Evolutionary conservation across 106 monocot genomes (phyloP), one percentile per base, ranked within the genome.

Genomic region (Acorus calamus): DNA sequence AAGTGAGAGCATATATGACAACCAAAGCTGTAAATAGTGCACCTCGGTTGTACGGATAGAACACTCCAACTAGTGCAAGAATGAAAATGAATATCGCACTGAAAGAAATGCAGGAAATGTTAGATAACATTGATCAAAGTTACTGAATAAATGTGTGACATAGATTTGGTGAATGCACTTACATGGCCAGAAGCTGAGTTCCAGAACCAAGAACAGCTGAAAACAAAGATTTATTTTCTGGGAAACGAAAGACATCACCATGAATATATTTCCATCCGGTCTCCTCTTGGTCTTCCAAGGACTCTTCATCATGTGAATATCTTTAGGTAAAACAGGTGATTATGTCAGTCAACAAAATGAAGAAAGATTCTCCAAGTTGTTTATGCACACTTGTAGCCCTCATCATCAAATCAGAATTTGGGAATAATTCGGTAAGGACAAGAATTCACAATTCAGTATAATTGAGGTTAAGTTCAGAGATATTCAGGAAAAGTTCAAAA

Each of bases 31-130:
- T 84, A 67, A 84, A 88, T 55, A 88, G 84, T 57, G 84, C 84
- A 42, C 88, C 88, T n/a, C 88, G 61, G 59, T 88, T 88, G 78
- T 88, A 88, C 3, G 88, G 88, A 66, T 88, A 88, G 67, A 88
- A 88, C 51, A 88, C 88, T n/a, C 88, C 88, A 56, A 84, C 84
- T 60, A 88, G 72, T 56, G 88, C 88, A 3, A 88, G 88, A 47
- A 88, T 62, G 76, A 88, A 88, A 63, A 88, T 88, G 67, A 81
- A 84, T n/a, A 78, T 76, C 5, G 88, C 58, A 50, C 88, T 88
- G 60, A 50, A 13, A 49, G 70, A 48, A 67, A 13, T 79, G 4
- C 47, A 50, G 42, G 2, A 74, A 61, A 49, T 14, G 11, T 59
- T 48, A 75, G 71, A 50, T 28, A 28, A 28, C 50, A 3, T 14